Percentiles rank a stretch among this genome's conserved stretches.
phyloP scores from a whole-genome alignment of 345 rosid genomes.

The Lepidium didymum region DNA sequence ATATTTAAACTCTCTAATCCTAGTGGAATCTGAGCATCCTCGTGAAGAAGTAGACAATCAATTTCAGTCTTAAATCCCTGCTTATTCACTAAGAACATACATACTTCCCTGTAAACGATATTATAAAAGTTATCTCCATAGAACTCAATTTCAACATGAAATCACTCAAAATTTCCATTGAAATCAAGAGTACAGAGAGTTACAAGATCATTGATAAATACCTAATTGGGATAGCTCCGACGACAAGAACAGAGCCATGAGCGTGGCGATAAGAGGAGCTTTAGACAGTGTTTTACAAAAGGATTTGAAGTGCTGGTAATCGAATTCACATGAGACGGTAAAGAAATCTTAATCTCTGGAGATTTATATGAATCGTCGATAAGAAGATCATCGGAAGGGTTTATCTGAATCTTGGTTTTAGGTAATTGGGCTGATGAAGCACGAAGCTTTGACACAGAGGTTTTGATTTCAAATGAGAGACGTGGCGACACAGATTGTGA shows the following conservation, averaged over 20 bases:
- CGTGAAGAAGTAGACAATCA: slow-evolving; percentile 61
- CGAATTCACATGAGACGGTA: slow-evolving; percentile 44
- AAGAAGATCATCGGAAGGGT: neutral
- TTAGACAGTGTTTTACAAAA: slow-evolving; percentile 82
- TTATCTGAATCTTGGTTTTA: slow-evolving; percentile 16
- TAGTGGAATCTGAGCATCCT: slow-evolving; percentile 46
- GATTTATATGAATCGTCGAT: slow-evolving; percentile 2
- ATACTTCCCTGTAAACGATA: slow-evolving; percentile 55
- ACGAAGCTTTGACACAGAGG: slow-evolving; percentile 3
- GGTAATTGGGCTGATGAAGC: slow-evolving; percentile 17
- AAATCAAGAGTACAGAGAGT: neutral
- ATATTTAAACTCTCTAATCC: slow-evolving; percentile 34
- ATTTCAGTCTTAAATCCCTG: slow-evolving; percentile 31
- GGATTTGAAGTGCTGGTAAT: slow-evolving; percentile 75
- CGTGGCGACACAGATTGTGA: neutral
- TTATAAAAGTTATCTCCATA: neutral
- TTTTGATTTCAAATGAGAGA: slow-evolving; percentile 12
- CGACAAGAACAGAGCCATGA: slow-evolving; percentile 66
- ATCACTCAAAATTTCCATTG: neutral
- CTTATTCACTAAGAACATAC: slow-evolving; percentile 37
- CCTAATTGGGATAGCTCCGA: slow-evolving; percentile 83
- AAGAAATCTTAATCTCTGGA: slow-evolving; percentile 6
- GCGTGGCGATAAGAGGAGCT: slow-evolving; percentile 89
- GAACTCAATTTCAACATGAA: neutral
- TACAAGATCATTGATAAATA: slow-evolving; percentile 1